phyloP scores from a whole-genome alignment of 768 basidiomycete genomes.

The Mycena metata region DNA sequence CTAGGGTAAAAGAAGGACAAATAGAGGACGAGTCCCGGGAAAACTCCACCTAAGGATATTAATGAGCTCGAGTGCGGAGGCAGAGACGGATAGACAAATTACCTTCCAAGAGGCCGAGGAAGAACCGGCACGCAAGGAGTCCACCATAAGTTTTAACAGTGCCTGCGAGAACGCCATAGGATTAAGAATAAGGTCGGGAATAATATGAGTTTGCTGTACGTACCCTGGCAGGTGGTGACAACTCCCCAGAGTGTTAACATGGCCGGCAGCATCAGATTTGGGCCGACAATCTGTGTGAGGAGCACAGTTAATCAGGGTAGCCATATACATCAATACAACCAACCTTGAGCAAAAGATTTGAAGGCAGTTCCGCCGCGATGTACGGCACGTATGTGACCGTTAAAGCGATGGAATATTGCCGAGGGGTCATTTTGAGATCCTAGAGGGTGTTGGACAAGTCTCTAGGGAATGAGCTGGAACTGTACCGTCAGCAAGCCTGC shows the following conservation, averaged over 20 bases:
- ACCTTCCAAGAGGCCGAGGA: constrained; percentile 67
- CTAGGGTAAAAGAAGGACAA: constrained; percentile 70
- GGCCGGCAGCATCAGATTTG: constrained; percentile 69
- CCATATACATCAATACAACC: neutral
- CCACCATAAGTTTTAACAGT: constrained; percentile 61
- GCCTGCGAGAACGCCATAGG: constrained; percentile 45
- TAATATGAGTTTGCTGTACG: neutral
- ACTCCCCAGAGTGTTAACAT: constrained; percentile 80
- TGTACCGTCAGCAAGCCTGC: constrained; percentile 64
- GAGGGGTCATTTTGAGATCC: constrained; percentile 63
- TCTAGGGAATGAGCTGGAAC: too few species aligned
- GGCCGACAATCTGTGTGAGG: constrained; percentile 60
- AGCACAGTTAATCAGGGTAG: neutral
- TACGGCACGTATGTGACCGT: constrained; percentile 68
- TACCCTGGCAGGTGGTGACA: constrained; percentile 73
- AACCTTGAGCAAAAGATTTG: constrained; percentile 71
- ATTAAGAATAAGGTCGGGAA: constrained; percentile 1
- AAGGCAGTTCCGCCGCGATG: constrained; percentile 70
- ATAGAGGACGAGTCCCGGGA: constrained; percentile 70
- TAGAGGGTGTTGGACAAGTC: constrained; percentile 6
- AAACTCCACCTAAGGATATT: constrained; percentile 61
- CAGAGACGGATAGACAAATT: constrained; percentile 22
- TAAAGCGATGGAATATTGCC: constrained; percentile 64
- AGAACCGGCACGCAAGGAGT: constrained; percentile 63
- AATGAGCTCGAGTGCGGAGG: neutral